A percentile compares a stretch with the other conserved stretches of the same genome.
Evolutionary conservation across 1,284 basidiomycete species (phyloP).

Genomic region (Pseudozyma thailandica): DNA sequence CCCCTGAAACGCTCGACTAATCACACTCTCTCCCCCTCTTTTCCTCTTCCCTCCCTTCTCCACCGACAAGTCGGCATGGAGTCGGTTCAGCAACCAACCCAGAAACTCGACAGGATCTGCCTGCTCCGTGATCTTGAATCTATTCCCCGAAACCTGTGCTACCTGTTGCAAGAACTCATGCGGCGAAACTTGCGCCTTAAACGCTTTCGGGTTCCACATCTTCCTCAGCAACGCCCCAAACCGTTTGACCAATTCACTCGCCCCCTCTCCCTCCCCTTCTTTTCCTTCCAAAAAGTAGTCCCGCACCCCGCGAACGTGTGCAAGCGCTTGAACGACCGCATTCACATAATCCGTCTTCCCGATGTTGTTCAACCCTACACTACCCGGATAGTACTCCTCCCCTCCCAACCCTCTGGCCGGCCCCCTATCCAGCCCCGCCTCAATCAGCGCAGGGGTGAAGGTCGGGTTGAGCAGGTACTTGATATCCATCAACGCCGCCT

Average conservation of each 20-base stretch:
- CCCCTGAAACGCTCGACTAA: slow-evolving; percentile 93
- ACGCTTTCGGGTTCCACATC: slow-evolving; percentile 79
- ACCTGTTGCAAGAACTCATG: slow-evolving; percentile 99
- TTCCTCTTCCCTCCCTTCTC: slow-evolving; percentile 73
- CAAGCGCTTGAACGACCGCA: slow-evolving; percentile 90
- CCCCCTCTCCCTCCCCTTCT: slow-evolving; percentile 25
- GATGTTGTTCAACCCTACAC: slow-evolving; percentile 96
- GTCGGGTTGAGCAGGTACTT: slow-evolving; percentile 86
- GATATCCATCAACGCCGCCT: slow-evolving; percentile 94
- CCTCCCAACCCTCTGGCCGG: slow-evolving; percentile 78
- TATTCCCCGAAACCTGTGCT: slow-evolving; percentile 82
- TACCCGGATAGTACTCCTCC: slow-evolving; percentile 88
- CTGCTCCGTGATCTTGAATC: slow-evolving; percentile 90
- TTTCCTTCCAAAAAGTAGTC: slow-evolving; percentile 73
- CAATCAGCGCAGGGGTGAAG: slow-evolving; percentile 73
- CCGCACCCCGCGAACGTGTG: slow-evolving; percentile 89
- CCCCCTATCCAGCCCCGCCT: slow-evolving; percentile 71
- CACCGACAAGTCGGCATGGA: slow-evolving; percentile 82
- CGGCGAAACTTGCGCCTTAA: slow-evolving; percentile 97
- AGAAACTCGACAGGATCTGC: slow-evolving; percentile 97
- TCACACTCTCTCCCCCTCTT: slow-evolving; percentile 71
- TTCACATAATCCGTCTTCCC: slow-evolving; percentile 97
- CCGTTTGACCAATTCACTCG: slow-evolving; percentile 82
- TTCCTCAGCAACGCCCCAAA: slow-evolving; percentile 83
- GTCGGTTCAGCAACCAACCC: slow-evolving; percentile 91